phyloP scores from a whole-genome alignment of 2,329 filamentous ascomycete genomes.

The Venturia asperata region DNA sequence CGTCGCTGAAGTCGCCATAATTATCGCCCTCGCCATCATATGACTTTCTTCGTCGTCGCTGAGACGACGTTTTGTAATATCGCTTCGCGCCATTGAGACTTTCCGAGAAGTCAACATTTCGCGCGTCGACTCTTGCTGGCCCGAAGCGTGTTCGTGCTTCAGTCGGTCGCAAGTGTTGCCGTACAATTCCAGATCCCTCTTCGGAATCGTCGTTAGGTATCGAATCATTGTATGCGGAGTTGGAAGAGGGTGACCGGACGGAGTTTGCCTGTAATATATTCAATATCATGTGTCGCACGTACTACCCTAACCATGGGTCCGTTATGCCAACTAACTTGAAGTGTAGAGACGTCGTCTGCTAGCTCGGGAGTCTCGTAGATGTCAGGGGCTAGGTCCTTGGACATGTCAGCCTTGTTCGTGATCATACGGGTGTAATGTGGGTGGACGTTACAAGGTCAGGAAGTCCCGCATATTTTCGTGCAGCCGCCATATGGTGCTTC shows the following conservation, averaged over 20 bases:
- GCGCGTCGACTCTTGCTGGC: conserved; percentile 66
- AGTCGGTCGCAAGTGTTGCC: conserved; percentile 66
- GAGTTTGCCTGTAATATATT: conserved; percentile 24
- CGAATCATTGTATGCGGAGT: conserved; percentile 52
- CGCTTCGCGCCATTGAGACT: conserved; percentile 70
- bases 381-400: conserved; percentile 80
- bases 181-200: conserved; percentile 52
- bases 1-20: conserved; percentile 68
- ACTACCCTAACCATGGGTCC: conserved; percentile 6
- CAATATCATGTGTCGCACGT: conserved; percentile 16
- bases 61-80: conserved; percentile 70
- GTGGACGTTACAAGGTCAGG: conserved; percentile 22
- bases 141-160: conserved; percentile 75
- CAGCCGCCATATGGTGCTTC: conserved; percentile 7
- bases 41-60: conserved; percentile 55
- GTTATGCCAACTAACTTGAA: conserved; percentile 53
- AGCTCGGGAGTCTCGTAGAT: conserved; percentile 95
- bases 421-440: background rate
- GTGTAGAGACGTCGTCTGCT: conserved; percentile 80
- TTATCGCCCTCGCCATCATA: conserved; percentile 48
- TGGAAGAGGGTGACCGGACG: conserved; percentile 33
- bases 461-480: conserved; percentile 23
- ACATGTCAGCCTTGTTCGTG: background rate
- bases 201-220: conserved; percentile 21
- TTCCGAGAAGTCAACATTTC: conserved; percentile 81